Percentiles rank a stretch among this genome's conserved stretches.
Conservation (phyloP, 768 basidiomycete species). For the Tylopilus rubrobrunneus region DNA sequence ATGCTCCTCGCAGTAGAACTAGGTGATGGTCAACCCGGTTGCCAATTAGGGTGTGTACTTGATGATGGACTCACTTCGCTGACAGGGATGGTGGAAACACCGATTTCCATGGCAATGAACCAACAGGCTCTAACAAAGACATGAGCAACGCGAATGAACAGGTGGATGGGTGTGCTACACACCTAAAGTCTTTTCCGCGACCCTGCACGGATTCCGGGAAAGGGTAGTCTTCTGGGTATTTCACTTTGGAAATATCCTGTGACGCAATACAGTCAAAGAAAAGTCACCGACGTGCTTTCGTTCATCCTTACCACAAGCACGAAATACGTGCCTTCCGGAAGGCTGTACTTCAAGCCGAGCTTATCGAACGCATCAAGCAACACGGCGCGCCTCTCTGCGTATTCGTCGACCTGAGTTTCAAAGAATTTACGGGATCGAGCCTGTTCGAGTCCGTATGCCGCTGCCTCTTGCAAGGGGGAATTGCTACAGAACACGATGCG, state of each 20-base stretch:
- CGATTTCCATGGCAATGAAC: constrained; percentile 89
- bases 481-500: constrained; percentile 96
- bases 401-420: constrained; percentile 69
- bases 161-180: constrained; percentile 12
- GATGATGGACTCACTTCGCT: constrained; percentile 68
- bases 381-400: constrained; percentile 74
- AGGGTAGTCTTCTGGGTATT: constrained; percentile 80
- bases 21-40: constrained; percentile 8
- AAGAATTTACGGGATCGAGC: constrained; percentile 73
- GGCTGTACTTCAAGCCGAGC: constrained; percentile 79
- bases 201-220: constrained; percentile 75
- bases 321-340: constrained; percentile 91
- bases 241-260: constrained; percentile 72
- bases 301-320: constrained; percentile 64
- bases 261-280: constrained; percentile 6
- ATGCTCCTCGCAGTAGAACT: constrained; percentile 95
- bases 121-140: constrained; percentile 67
- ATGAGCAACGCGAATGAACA: constrained; percentile 8
- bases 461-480: constrained; percentile 93
- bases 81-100: constrained; percentile 91
- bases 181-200: constrained; percentile 87
- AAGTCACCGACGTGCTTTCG: background rate
- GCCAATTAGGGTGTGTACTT: background rate
- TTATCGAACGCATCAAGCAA: constrained; percentile 76
- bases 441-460: constrained; percentile 83